Conservation (phyloP, 805 yeast species). For the Pachysolen tannophilus region DNA sequence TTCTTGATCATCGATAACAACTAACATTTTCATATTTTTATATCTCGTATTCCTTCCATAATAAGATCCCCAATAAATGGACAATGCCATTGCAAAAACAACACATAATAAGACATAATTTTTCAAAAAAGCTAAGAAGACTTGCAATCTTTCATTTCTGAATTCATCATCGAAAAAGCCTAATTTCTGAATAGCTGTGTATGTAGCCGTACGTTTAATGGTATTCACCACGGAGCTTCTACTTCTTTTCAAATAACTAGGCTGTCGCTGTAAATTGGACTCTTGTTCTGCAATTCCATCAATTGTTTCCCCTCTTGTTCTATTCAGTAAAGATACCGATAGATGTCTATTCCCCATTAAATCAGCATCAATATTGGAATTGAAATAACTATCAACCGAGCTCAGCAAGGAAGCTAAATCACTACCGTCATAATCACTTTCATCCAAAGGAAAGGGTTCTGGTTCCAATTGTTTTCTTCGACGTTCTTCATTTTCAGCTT, state of each 20-base stretch:
- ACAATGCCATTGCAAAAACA: slow-evolving; percentile 18
- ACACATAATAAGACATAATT: slow-evolving; percentile 1
- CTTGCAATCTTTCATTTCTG: slow-evolving; percentile 2
- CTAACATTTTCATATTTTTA: slow-evolving; percentile 27
- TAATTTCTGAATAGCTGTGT: slow-evolving; percentile 1
- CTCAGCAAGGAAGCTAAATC: no score
- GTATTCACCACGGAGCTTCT: neutral
- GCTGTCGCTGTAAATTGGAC: neutral
- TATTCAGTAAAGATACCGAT: neutral
- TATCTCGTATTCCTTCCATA: slow-evolving; percentile 22
- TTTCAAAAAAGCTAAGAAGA: neutral
- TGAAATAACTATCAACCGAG: no score
- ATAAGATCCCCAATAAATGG: slow-evolving; percentile 45
- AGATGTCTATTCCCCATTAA: neutral
- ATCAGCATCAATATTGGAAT: no score
- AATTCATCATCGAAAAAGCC: slow-evolving; percentile 6
- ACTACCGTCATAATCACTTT: no score
- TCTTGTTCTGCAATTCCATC: neutral
- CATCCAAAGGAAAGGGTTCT: no score
- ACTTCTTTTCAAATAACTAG: neutral
- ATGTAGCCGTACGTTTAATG: slow-evolving; percentile 3
- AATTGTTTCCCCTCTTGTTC: neutral
- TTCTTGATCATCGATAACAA: slow-evolving; percentile 28
- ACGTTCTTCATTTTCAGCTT: no score
- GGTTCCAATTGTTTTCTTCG: no score